phyloP scores from a whole-genome alignment of 768 basidiomycete genomes.

The Tephrocybe sp. region DNA sequence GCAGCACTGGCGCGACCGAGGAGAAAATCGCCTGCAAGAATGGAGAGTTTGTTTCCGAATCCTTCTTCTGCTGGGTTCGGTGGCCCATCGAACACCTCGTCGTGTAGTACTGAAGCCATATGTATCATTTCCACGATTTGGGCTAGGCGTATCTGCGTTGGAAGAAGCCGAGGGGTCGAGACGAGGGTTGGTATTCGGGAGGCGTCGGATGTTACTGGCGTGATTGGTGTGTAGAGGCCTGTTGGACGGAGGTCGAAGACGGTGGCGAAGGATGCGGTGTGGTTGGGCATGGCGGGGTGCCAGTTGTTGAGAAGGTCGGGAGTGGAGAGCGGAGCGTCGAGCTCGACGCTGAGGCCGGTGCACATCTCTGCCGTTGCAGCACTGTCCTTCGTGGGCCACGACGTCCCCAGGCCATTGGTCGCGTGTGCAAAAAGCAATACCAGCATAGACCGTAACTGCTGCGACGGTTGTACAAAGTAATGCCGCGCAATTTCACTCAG shows the following conservation, averaged over 20 bases:
- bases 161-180: conserved; percentile 55
- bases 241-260: conserved; percentile 52
- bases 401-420: conserved; percentile 82
- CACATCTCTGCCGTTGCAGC: conserved; percentile 57
- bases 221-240: conserved; percentile 31
- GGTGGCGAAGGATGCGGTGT: conserved; percentile 64
- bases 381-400: conserved; percentile 63
- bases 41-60: conserved; percentile 91
- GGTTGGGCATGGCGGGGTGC: conserved; percentile 85
- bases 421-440: conserved; percentile 90
- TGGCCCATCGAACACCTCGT: conserved; percentile 81
- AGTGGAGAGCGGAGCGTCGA: conserved; percentile 78
- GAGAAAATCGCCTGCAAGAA: conserved; percentile 95
- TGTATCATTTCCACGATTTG: conserved; percentile 99
- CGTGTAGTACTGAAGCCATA: conserved; percentile 90
- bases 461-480: conserved; percentile 88
- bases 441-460: conserved; percentile 87
- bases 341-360: conserved; percentile 51
- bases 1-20: conserved; percentile 89
- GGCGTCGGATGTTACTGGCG: conserved; percentile 24
- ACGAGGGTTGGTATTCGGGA: conserved; percentile 21
- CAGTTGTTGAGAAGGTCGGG: conserved; percentile 87
- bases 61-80: conserved; percentile 58
- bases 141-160: conserved; percentile 89
- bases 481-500: conserved; percentile 88